Conservation (phyloP, 2,329 filamentous ascomycete genomes). For the Byssothecium circinans region DNA sequence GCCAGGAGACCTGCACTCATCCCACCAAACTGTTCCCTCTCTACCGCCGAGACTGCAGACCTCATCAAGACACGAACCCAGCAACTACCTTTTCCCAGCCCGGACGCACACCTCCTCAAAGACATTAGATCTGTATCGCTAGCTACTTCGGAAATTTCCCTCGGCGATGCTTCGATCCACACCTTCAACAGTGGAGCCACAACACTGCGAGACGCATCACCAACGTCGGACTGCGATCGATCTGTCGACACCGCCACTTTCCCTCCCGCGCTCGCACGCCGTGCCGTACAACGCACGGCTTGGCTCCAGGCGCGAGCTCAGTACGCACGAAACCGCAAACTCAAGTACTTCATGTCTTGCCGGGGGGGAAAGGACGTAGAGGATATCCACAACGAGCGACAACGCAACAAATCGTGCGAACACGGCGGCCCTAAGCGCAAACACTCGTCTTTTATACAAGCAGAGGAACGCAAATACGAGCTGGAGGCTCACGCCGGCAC, state of each 20-base stretch:
- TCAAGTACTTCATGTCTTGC: neutral
- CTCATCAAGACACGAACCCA: slow-evolving; percentile 12
- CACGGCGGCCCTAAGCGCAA: slow-evolving; percentile 19
- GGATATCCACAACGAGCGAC: neutral
- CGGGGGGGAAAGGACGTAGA: neutral
- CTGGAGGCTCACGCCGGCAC: slow-evolving; percentile 23
- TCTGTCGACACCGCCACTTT: neutral
- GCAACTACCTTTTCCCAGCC: slow-evolving; percentile 16
- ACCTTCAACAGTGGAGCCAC: neutral
- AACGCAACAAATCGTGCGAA: neutral
- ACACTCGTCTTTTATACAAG: slow-evolving; percentile 22
- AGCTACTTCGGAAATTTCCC: neutral
- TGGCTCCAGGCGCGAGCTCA: slow-evolving; percentile 21
- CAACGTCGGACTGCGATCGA: slow-evolving; percentile 2
- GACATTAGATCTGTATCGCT: slow-evolving; percentile 4
- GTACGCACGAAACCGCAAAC: slow-evolving; percentile 10
- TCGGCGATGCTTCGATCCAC: neutral
- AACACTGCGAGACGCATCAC: neutral
- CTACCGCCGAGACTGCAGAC: slow-evolving; percentile 15
- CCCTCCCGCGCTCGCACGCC: slow-evolving; percentile 4
- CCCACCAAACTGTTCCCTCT: slow-evolving; percentile 10
- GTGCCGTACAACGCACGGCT: slow-evolving; percentile 9
- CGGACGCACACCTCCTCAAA: slow-evolving; percentile 11
- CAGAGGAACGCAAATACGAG: slow-evolving; percentile 21
- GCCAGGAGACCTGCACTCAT: slow-evolving; percentile 15